Conservation (phyloP, 2,329 filamentous ascomycete species). For the Alternaria sp. region DNA sequence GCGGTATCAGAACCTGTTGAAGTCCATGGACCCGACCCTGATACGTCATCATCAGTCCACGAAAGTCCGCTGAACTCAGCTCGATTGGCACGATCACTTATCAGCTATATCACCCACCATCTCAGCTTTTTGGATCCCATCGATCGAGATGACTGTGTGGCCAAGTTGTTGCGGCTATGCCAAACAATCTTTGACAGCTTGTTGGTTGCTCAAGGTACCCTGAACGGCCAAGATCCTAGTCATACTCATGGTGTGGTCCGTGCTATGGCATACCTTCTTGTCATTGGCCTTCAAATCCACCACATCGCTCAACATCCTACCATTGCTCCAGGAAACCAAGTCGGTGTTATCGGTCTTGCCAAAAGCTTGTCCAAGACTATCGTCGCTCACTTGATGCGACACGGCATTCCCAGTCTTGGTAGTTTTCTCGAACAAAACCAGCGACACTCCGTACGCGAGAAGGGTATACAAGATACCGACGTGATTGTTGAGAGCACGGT, state of each 20-base stretch:
- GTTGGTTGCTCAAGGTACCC: conserved; percentile 20
- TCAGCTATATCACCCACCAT: conserved; percentile 57
- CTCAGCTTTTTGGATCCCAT: conserved; percentile 62
- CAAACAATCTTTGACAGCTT: conserved; percentile 40
- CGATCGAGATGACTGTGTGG: conserved; percentile 57
- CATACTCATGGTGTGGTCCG: conserved; percentile 10
- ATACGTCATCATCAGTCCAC: not conserved
- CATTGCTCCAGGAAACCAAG: conserved; percentile 16
- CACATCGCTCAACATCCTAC: conserved; percentile 39
- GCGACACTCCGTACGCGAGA: conserved; percentile 50
- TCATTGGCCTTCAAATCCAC: conserved; percentile 37
- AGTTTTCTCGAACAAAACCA: conserved; percentile 56
- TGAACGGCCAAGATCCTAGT: not conserved
- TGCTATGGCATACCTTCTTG: conserved; percentile 37
- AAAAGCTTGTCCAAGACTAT: conserved; percentile 46
- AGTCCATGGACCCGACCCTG: not conserved
- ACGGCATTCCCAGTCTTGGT: conserved; percentile 47
- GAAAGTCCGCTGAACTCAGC: conserved; percentile 15
- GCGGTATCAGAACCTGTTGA: conserved; percentile 11
- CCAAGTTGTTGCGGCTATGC: conserved; percentile 50
- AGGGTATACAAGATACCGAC: conserved; percentile 56
- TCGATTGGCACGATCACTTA: conserved; percentile 52
- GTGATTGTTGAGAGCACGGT: conserved; percentile 56
- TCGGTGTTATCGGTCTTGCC: conserved; percentile 39
- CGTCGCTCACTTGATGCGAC: conserved; percentile 42